Conservation (phyloP, 805 yeast genomes). For the Candida chilensis region DNA sequence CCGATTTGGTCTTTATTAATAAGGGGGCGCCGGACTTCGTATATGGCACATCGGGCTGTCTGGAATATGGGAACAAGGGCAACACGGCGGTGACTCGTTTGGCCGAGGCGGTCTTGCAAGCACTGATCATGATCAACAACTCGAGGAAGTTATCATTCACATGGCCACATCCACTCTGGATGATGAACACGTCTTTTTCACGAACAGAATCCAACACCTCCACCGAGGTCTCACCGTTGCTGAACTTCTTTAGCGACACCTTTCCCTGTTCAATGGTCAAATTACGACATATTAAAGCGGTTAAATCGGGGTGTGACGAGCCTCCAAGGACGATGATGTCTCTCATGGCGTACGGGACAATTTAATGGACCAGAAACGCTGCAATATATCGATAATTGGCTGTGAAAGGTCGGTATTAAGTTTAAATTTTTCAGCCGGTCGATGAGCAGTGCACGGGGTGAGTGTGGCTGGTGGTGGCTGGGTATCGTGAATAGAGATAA, state of each 20-base stretch:
- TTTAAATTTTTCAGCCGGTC: too few species aligned
- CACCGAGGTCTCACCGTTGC: conserved; percentile 93
- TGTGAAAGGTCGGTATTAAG: too few species aligned
- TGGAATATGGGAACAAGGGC: conserved; percentile 90
- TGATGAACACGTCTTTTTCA: conserved; percentile 90
- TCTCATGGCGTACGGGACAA: too few species aligned
- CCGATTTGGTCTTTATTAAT: conserved; percentile 14
- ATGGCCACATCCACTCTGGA: conserved; percentile 81
- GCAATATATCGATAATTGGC: too few species aligned
- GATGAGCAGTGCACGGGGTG: too few species aligned
- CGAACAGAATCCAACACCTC: conserved; percentile 83
- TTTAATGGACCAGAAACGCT: too few species aligned
- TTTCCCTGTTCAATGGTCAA: conserved; percentile 67
- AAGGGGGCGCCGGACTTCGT: conserved; percentile 69
- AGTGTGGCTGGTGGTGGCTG: too few species aligned
- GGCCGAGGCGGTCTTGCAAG: conserved; percentile 89
- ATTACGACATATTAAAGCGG: conserved; percentile 65
- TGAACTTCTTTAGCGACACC: conserved; percentile 55
- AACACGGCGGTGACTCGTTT: conserved; percentile 81
- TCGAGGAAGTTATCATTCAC: conserved; percentile 86
- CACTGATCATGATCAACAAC: conserved; percentile 75
- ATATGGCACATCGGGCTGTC: conserved; percentile 93
- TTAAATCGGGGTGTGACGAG: conserved; percentile 75
- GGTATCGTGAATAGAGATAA: too few species aligned
- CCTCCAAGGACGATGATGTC: conserved; percentile 89